These are phyloP conservation scores for Trichosporon sp. DNA, from an alignment of 1,284 basidiomycete species.

Conservation along the genomic window DNA sequence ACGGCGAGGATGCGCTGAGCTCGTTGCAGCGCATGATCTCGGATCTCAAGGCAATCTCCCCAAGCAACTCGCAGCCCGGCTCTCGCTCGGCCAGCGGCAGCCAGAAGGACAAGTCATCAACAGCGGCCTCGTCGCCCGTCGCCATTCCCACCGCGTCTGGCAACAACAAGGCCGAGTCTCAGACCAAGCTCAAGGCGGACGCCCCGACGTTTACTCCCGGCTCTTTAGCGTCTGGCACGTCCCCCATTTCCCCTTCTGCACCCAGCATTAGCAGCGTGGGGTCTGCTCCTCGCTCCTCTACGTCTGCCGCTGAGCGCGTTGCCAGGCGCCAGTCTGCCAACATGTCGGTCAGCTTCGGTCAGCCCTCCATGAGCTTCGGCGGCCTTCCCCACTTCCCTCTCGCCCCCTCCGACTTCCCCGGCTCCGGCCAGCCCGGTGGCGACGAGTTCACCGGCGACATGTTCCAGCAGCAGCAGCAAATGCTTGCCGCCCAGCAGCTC, in stretches of 20 bases:
- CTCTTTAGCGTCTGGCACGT: constrained; percentile 28
- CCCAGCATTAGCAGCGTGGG: constrained; percentile 22
- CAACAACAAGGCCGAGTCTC: constrained; percentile 20
- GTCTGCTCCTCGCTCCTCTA: constrained; percentile 23
- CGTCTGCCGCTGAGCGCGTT: constrained; percentile 26
- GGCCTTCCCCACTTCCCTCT: constrained; percentile 34
- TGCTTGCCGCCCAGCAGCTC: constrained; percentile 48
- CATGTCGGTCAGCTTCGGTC: constrained; percentile 17
- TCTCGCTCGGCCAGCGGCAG: constrained; percentile 36
- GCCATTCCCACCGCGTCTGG: constrained; percentile 26
- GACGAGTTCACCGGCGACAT: constrained; percentile 40
- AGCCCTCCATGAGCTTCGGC: constrained; percentile 20
- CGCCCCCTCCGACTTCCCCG: constrained; percentile 29
- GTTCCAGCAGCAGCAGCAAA: constrained; percentile 49
- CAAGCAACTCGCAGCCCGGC: constrained; percentile 28
- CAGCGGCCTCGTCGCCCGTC: constrained; percentile 24
- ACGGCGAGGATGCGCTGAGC: constrained; percentile 45
- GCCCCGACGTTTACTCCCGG: constrained; percentile 54
- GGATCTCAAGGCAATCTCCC: constrained; percentile 50
- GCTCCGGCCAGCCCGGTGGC: constrained; percentile 33
- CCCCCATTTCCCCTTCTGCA: constrained; percentile 25
- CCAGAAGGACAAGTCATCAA: constrained; percentile 24
- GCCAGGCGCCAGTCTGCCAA: constrained; percentile 27
- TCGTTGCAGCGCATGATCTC: constrained; percentile 55
- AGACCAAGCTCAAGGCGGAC: constrained; percentile 54